Evolutionary conservation across 805 yeast genomes (phyloP).

Genomic region (Teunomyces tritomae): DNA sequence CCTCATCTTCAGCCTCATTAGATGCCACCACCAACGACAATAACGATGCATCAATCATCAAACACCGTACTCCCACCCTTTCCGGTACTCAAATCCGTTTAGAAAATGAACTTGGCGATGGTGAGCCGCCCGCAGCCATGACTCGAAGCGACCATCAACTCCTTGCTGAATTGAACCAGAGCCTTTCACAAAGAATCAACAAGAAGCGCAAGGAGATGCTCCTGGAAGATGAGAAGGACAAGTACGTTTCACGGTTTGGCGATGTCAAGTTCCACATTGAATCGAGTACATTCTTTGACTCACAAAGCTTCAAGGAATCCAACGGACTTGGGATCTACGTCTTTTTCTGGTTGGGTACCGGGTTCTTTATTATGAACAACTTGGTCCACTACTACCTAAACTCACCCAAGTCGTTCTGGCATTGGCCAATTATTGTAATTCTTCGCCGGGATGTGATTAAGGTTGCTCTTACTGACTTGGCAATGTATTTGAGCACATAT

Average conservation of each 20-base stretch:
- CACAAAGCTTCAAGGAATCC: slow-evolving; percentile 40
- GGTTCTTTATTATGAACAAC: slow-evolving; percentile 51
- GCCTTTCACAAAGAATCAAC: neutral
- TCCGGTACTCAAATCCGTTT: neutral
- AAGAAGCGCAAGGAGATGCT: neutral
- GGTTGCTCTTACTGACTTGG: slow-evolving; percentile 71
- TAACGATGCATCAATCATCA: neutral
- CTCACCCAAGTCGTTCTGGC: slow-evolving; percentile 42
- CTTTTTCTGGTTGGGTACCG: slow-evolving; percentile 71
- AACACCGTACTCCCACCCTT: neutral
- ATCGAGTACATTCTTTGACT: slow-evolving; percentile 53
- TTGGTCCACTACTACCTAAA: slow-evolving; percentile 51
- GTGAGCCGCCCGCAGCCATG: neutral
- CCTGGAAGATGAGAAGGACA: neutral
- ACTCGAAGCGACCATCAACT: neutral
- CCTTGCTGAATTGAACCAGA: neutral
- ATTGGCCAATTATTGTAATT: slow-evolving; percentile 54
- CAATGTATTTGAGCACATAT: slow-evolving; percentile 80
- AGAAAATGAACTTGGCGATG: neutral
- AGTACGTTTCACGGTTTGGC: slow-evolving; percentile 50
- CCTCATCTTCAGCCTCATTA: neutral
- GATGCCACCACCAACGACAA: neutral
- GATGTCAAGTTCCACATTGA: slow-evolving; percentile 47
- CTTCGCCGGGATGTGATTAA: slow-evolving; percentile 60
- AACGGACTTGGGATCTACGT: slow-evolving; percentile 79